Evolutionary conservation across 306 rosid species (phyloP).

Genomic region (Fragaria iinumae): DNA sequence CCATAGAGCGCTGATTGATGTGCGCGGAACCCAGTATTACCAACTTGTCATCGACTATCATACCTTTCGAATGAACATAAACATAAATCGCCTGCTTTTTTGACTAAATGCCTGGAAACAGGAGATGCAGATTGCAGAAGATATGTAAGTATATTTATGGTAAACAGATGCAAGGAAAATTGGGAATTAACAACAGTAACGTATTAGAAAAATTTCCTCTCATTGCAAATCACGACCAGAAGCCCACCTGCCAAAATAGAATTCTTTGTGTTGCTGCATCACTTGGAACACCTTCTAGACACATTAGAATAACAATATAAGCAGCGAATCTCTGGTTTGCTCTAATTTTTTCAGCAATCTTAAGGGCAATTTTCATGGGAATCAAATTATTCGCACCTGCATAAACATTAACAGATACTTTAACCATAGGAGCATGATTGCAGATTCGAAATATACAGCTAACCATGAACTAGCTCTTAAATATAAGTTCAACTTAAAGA

Average conservation of each 20-base stretch:
- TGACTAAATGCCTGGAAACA: conserved; percentile 64
- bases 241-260: conserved; percentile 95
- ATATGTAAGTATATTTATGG: conserved; percentile 9
- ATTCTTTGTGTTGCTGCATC: conserved; percentile 90
- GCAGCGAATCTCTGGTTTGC: conserved; percentile 91
- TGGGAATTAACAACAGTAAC: neutral
- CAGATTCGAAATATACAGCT: conserved; percentile 4
- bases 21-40: conserved; percentile 93
- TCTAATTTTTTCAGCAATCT: conserved; percentile 84
- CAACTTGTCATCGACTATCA: conserved; percentile 92
- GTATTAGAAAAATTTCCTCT: neutral
- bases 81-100: conserved; percentile 86
- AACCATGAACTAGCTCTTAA: neutral
- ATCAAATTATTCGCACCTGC: conserved; percentile 97
- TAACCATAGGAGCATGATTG: conserved; percentile 16
- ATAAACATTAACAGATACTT: conserved; percentile 20
- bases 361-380: conserved; percentile 94
- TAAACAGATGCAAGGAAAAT: neutral
- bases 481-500: neutral
- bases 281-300: conserved; percentile 98
- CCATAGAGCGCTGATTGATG: conserved; percentile 98
- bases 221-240: neutral
- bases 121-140: conserved; percentile 2
- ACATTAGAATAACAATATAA: conserved; percentile 93
- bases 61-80: conserved; percentile 96